Evolutionary conservation across 352 stramenopile species (phyloP).

Genomic region (Globisporangium alternatum): DNA sequence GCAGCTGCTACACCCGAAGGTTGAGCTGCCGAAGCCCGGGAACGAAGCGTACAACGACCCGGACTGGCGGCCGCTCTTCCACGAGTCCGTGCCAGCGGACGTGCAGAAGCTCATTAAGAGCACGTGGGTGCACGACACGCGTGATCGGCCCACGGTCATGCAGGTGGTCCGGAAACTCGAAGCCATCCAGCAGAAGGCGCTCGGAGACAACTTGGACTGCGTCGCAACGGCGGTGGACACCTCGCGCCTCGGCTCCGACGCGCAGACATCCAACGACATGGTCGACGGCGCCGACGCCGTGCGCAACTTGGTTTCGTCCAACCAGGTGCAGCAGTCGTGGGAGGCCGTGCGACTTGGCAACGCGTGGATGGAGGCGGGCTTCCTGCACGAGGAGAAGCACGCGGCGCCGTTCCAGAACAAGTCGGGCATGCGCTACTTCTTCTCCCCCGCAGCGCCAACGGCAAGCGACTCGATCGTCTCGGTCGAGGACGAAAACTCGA

Average conservation of each 20-base stretch:
- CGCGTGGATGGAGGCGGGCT: slow-evolving; percentile 54
- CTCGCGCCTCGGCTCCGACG: slow-evolving; percentile 28
- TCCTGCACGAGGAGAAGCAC: slow-evolving; percentile 55
- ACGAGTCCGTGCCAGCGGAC: slow-evolving; percentile 24
- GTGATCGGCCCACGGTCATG: slow-evolving; percentile 36
- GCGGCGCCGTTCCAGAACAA: slow-evolving; percentile 31
- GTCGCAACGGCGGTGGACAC: slow-evolving; percentile 30
- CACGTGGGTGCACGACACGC: slow-evolving; percentile 36
- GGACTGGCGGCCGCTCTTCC: slow-evolving; percentile 38
- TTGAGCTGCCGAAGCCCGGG: slow-evolving; percentile 38
- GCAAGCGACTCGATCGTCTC: slow-evolving; percentile 10
- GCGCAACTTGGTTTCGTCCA: slow-evolving; percentile 21
- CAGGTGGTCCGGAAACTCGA: slow-evolving; percentile 42
- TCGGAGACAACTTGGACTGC: slow-evolving; percentile 26
- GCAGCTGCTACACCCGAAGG: slow-evolving; percentile 57
- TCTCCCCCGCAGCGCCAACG: neutral
- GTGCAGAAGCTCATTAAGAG: slow-evolving; percentile 44
- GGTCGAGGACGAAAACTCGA: slow-evolving; percentile 10
- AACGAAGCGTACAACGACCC: slow-evolving; percentile 53
- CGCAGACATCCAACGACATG: slow-evolving; percentile 26
- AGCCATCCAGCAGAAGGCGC: slow-evolving; percentile 33
- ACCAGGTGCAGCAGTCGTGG: slow-evolving; percentile 36
- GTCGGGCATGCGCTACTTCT: slow-evolving; percentile 14
- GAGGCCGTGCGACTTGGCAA: slow-evolving; percentile 60
- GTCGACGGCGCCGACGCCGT: slow-evolving; percentile 15